phyloP scores from a whole-genome alignment of 2,329 filamentous ascomycete genomes.

The Knoxdaviesia proteae region DNA sequence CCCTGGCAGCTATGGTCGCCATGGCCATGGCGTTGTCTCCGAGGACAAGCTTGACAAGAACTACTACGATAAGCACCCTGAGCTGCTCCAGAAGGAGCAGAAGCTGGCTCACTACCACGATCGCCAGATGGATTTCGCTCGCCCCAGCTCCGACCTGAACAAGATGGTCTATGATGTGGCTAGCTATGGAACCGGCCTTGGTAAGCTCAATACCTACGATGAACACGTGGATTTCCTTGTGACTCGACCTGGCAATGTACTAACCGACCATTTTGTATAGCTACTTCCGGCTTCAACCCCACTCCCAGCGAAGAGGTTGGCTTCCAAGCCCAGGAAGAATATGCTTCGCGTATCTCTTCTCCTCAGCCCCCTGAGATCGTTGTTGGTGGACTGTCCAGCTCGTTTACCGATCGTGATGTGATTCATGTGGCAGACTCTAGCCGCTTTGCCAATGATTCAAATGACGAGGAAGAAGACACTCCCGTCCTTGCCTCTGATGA shows the following conservation, averaged over 20 bases:
- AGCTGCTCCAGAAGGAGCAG: slow-evolving; percentile 55
- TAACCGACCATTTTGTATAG: slow-evolving; percentile 19
- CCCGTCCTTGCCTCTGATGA: slow-evolving; percentile 85
- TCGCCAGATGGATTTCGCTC: slow-evolving; percentile 46
- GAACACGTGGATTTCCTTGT: slow-evolving; percentile 6
- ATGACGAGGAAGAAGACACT: slow-evolving; percentile 35
- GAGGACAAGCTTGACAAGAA: slow-evolving; percentile 73
- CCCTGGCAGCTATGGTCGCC: slow-evolving; percentile 81
- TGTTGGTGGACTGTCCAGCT: slow-evolving; percentile 8
- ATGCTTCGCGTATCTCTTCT: slow-evolving; percentile 54
- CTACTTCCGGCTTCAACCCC: slow-evolving; percentile 40
- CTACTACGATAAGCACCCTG: slow-evolving; percentile 85
- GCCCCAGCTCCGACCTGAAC: slow-evolving; percentile 80
- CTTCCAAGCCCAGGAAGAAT: slow-evolving; percentile 72
- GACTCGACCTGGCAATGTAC: slow-evolving; percentile 4
- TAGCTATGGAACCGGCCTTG: slow-evolving; percentile 27
- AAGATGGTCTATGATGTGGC: slow-evolving; percentile 51
- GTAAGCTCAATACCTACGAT: slow-evolving; percentile 16
- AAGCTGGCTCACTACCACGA: slow-evolving; percentile 35
- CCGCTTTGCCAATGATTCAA: not conserved
- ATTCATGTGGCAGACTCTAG: slow-evolving; percentile 1
- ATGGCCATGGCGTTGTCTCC: slow-evolving; percentile 60
- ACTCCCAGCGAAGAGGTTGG: slow-evolving; percentile 84
- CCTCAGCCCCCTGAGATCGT: slow-evolving; percentile 16
- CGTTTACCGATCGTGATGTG: slow-evolving; percentile 17